phyloP scores from a whole-genome alignment of 345 rosid species.

The Rhizophora mangle region DNA sequence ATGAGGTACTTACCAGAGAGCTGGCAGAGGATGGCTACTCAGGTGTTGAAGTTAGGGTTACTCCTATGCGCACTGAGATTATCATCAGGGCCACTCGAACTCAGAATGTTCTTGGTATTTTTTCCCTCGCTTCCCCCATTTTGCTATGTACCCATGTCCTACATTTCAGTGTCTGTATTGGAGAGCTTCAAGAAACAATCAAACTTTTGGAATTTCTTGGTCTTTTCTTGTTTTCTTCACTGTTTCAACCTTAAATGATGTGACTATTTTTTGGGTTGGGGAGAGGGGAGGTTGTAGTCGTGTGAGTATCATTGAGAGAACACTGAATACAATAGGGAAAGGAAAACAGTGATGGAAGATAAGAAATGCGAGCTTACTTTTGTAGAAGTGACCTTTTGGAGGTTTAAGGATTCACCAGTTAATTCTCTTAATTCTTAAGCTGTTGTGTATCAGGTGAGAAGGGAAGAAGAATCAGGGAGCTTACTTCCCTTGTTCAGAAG shows the following conservation, averaged over 20 bases:
- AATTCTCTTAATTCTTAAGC: not conserved
- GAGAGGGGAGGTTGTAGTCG: no score
- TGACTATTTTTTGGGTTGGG: no score
- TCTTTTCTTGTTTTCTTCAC: no score
- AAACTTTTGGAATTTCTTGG: no score
- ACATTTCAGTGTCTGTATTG: not conserved
- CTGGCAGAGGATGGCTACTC: constrained; percentile 36
- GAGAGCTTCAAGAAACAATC: no score
- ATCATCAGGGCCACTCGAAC: constrained; percentile 37
- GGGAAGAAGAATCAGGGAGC: constrained; percentile 30
- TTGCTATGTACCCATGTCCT: not conserved
- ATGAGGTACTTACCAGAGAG: constrained; percentile 32
- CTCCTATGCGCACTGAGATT: constrained; percentile 37
- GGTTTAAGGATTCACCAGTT: not conserved
- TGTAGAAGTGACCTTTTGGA: no score
- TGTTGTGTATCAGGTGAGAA: constrained; percentile 19
- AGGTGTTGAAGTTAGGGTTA: constrained; percentile 37
- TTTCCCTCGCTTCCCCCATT: not conserved
- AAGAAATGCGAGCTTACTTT: no score
- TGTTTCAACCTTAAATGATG: no score
- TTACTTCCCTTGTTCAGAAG: constrained; percentile 32
- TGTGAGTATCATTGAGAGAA: no score
- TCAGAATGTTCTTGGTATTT: constrained; percentile 30
- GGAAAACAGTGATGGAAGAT: no score
- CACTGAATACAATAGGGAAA: no score